A percentile compares a stretch with the other conserved stretches of the same genome.
phyloP scores from a whole-genome alignment of 1,284 basidiomycete species.

The Porodaedalea pini region DNA sequence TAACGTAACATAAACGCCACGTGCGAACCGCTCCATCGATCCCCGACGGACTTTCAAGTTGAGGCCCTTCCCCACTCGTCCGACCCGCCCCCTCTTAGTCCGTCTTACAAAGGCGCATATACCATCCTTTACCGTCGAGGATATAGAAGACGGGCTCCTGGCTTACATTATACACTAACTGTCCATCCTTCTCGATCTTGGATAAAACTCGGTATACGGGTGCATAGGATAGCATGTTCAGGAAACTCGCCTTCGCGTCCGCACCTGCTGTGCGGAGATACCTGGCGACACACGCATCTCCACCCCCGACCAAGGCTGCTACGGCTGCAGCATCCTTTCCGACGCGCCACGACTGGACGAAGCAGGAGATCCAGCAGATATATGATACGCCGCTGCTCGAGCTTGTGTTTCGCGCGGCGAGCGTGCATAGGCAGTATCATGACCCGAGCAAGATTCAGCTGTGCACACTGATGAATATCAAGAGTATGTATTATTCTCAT shows the following conservation, averaged over 20 bases:
- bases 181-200: background rate
- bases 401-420: conserved; percentile 80
- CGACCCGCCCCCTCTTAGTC: conserved; percentile 2
- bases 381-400: conserved; percentile 83
- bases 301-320: conserved; percentile 28
- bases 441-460: conserved; percentile 90
- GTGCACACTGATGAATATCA: conserved; percentile 99
- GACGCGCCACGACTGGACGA: conserved; percentile 59
- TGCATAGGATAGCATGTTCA: conserved; percentile 2
- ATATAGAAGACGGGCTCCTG: background rate
- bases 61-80: background rate
- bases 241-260: conserved; percentile 6
- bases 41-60: background rate
- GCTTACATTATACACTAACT: background rate
- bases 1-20: background rate
- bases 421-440: conserved; percentile 83
- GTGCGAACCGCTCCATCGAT: too few species aligned
- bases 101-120: conserved; percentile 2
- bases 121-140: background rate
- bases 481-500: conserved; percentile 62
- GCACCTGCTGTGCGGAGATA: conserved; percentile 34
- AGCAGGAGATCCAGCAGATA: conserved; percentile 69
- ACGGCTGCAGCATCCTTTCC: conserved; percentile 23
- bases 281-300: conserved; percentile 59
- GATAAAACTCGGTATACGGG: background rate